Base-by-base conservation (phyloP, 257 asterid genomes). In the Solanum pimpinellifolium region DNA sequence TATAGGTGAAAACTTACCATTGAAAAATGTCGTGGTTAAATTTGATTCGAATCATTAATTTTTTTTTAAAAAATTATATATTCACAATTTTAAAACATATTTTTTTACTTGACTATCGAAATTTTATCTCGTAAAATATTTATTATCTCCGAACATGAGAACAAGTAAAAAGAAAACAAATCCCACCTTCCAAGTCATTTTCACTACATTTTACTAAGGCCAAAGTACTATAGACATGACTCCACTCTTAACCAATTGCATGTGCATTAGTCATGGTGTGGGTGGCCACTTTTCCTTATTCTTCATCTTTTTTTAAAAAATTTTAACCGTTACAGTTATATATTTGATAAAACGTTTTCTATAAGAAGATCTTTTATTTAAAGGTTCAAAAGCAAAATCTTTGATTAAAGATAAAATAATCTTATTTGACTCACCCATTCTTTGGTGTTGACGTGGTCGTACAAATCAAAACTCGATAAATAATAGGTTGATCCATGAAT, bases 211-310 rank as follows among this genome's bases (percentile, higher is more conserved):
- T 87, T 65, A 39, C 68, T 89, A 3, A 65, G 62, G 29, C 85
- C 16, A 80, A 80, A 80, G 66, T 49, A 86, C 39, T 86, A 85
- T 72, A 65, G 94, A 91, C 88, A 88, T 89, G 92, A 91, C 94
- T 89, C 92, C 94, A 91, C 94, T 84, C 68, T 83, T 70, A 87
- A 84, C 89, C 90, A 88, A 85, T 86, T 85, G 82, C 95, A 91
- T 92, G 95, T 93, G 94, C 90, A 92, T 87, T 90, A 88, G 90
- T 86, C 87, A 83, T 86, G 92, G 92, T 35, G 90, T 87, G 90
- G 95, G 93, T 49, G 82, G 84, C 92, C 92, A 90, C 92, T 91
- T 92, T 89, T 85, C 87, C 88, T 93, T 87, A 88, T 89, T 90
- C 89, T 87, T 10, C 33, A 77, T 14, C 39, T 44, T 77, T 25